Base-by-base conservation (phyloP, 2,329 filamentous ascomycete species). In the Ophiostoma australiae region DNA sequence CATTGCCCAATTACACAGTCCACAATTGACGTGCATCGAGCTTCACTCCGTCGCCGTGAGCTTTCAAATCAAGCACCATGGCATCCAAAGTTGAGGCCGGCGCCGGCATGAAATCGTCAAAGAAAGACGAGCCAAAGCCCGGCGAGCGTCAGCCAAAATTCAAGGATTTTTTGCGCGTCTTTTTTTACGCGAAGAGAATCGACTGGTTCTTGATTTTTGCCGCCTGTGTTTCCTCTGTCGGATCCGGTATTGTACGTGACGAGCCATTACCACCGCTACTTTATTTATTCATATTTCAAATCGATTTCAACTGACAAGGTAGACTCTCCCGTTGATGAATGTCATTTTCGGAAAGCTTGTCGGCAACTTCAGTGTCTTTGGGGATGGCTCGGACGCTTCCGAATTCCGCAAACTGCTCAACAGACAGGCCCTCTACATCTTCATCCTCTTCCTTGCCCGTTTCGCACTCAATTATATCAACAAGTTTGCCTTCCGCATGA, bases 401-500 rank as follows among this genome's bases (percentile, higher is more conserved):
- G 23, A 70, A 1, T 87, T 88, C 74, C 74, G 78, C 23, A 72
- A 74, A 2, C 75, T 74, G 13, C 75, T 86, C 41, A 82, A 86
- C 74, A 79, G 75, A 67, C 80, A 85, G 72, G 78, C 85, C 78
- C 80, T 93, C 0, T 91, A 89, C 78, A 88, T 93, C 75, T 85
- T 93, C 70, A 87, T 87, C 70, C 81, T 93, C 7, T 93, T 93
- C 77, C 78, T 93, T 58, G 90, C 81, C 17, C 87, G 89, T 67
- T 89, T 91, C 74, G 76, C 80, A 23, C 80, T 91, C 58, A 86
- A 85, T 72, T 92, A 91, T 70, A 74, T 78, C 73, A 77, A 76
- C 76, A 80, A 80, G 83, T 86, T 89, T 75, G 81, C 81, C 52
- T 88, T 88, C 73, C 85, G 87, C 31, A 84, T 89, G 78, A 86